Evolutionary conservation across 306 rosid species (phyloP), one percentile per base, ranked within the genome.

Genomic region (Neltuma alba): DNA sequence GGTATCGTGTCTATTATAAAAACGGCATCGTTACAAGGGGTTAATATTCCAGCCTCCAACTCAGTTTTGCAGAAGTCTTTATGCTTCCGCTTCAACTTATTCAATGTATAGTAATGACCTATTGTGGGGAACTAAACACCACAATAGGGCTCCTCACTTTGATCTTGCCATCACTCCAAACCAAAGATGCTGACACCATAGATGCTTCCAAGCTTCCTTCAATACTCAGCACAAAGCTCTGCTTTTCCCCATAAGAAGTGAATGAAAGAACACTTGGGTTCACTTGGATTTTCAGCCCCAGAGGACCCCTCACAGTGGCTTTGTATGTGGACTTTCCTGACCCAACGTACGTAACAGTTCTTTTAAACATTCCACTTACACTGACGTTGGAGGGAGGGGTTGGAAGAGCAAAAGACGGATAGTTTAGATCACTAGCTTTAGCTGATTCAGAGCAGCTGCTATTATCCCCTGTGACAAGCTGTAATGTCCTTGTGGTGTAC

Each of bases 131-230:
- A 57, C 42, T 55, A 75, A 36, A 70, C 64, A 86, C 85, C 28
- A 80, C 44, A 44, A 88, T 85, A 55, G 91, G 92, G 30, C 91
- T 88, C 61, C 87, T 87, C 40, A 88, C 89, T 78, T 83, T 79
- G 73, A 55, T 61, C 0, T 41, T n/a, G 8, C 86, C 89, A 65
- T 87, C 92, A 72, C 77, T 85, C 89, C 91, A 88, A 44, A 88
- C 79, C 45, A 88, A 79, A 36, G 86, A 82, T 62, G 82, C 76
- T 3, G 91, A 88, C 30, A 28, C 85, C 28, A 79, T 13, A 47
- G 41, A 4, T 33, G 27, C 36, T 0, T 44, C 9, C 13, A 77
- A 23, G 10, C 4, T 23, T 33, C 94, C 91, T 62, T 83, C 54
- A 40, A 88, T 37, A 1, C 45, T 82, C 21, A 86, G 20, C 40